Conservation (phyloP, 148 eudicot genomes). For the Vaccinium macrocarpon region DNA sequence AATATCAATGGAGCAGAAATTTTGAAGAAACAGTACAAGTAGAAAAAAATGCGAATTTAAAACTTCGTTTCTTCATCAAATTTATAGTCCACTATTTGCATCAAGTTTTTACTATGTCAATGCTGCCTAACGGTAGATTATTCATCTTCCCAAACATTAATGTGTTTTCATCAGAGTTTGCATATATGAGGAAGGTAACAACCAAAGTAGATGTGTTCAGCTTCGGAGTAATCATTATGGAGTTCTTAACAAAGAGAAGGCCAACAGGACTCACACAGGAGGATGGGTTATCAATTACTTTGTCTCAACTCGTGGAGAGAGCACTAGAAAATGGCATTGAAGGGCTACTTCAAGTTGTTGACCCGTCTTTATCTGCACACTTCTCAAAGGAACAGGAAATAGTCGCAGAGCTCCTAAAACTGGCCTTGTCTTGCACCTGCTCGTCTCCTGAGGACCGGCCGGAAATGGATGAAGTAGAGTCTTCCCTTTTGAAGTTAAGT, state of each 20-base stretch:
- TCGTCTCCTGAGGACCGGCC: constrained; percentile 64
- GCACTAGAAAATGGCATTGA: constrained; percentile 38
- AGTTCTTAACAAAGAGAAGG: constrained; percentile 59
- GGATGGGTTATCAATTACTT: constrained; percentile 53
- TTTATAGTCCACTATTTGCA: not conserved
- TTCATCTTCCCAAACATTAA: not conserved
- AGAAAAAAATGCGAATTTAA: not conserved
- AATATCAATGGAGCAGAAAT: not conserved
- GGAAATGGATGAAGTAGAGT: constrained; percentile 47
- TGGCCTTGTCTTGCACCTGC: constrained; percentile 73
- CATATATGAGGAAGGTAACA: constrained; percentile 79
- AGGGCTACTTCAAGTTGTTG: constrained; percentile 40
- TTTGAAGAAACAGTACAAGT: not conserved
- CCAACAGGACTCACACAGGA: constrained; percentile 63
- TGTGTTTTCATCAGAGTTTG: constrained; percentile 52
- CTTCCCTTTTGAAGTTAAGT: constrained; percentile 52
- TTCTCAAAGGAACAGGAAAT: constrained; percentile 43
- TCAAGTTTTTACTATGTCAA: not conserved
- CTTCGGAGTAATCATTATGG: constrained; percentile 79
- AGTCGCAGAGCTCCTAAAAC: constrained; percentile 49
- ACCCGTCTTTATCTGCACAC: constrained; percentile 43
- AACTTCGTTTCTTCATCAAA: not conserved
- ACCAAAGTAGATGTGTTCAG: constrained; percentile 92
- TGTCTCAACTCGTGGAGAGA: constrained; percentile 55
- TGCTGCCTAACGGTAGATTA: not conserved